phyloP scores from a whole-genome alignment of 768 basidiomycete species.

The Suillus alpinus region DNA sequence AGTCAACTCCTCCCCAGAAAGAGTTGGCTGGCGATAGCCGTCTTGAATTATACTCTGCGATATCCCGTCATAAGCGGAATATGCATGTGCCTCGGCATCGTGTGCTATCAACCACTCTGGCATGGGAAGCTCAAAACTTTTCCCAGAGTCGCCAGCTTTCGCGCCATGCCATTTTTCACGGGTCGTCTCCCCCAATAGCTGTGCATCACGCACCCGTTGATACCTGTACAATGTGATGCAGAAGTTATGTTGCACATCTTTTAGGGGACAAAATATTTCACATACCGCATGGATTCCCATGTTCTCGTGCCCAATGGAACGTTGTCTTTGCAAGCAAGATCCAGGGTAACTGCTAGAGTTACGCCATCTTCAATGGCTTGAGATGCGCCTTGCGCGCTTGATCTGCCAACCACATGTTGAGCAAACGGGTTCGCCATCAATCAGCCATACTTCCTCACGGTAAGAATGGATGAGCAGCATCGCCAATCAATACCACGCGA shows the following conservation, averaged over 20 bases:
- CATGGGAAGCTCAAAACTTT: conserved; percentile 16
- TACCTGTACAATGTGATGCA: conserved; percentile 11
- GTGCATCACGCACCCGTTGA: conserved; percentile 20
- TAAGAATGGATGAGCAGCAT: conserved; percentile 30
- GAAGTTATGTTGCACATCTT: background rate
- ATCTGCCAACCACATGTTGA: conserved; percentile 5
- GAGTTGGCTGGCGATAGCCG: conserved; percentile 21
- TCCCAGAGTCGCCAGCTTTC: conserved; percentile 13
- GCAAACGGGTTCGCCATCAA: background rate
- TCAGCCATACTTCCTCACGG: conserved; percentile 15
- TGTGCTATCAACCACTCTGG: conserved; percentile 28
- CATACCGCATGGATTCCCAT: conserved; percentile 16
- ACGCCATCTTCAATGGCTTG: conserved; percentile 42
- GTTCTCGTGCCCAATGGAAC: conserved; percentile 8
- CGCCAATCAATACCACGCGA: conserved; percentile 24
- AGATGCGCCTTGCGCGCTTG: conserved; percentile 34
- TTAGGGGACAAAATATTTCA: background rate
- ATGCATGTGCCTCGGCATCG: conserved; percentile 27
- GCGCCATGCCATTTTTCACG: conserved; percentile 24
- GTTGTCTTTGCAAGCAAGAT: conserved; percentile 5
- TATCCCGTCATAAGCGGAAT: conserved; percentile 18
- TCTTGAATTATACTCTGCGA: conserved; percentile 20
- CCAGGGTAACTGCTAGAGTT: conserved; percentile 30
- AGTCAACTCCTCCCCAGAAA: background rate
- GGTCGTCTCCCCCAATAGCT: conserved; percentile 23